Evolutionary conservation across 805 yeast species (phyloP).

Genomic region (Cyberlindnera petersonii): DNA sequence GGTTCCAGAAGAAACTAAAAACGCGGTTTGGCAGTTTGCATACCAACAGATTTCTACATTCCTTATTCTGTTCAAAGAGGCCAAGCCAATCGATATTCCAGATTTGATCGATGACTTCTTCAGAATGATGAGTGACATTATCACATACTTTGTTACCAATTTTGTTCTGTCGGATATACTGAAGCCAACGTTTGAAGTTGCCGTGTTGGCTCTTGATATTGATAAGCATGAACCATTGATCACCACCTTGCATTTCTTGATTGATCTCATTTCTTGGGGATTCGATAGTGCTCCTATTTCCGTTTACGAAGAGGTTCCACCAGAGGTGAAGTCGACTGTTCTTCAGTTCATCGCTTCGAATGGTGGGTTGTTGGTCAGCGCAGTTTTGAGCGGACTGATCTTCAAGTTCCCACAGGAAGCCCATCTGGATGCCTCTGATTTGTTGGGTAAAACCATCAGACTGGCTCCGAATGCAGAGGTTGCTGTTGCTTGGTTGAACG

Average conservation of each 20-base stretch:
- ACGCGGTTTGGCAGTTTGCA: constrained; percentile 71
- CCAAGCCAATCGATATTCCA: constrained; percentile 25
- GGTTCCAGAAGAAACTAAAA: constrained; percentile 43
- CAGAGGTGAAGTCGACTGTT: constrained; percentile 48
- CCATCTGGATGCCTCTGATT: constrained; percentile 69
- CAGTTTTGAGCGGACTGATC: constrained; percentile 62
- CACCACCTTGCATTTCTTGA: constrained; percentile 68
- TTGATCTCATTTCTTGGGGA: constrained; percentile 85
- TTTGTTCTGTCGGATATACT: constrained; percentile 45
- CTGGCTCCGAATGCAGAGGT: constrained; percentile 41
- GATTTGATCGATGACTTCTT: constrained; percentile 86
- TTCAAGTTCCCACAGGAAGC: constrained; percentile 68
- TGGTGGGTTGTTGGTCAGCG: constrained; percentile 52
- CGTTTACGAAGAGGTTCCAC: constrained; percentile 52
- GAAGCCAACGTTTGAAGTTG: constrained; percentile 52
- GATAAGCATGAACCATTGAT: constrained; percentile 70
- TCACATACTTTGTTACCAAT: constrained; percentile 67
- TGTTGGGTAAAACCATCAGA: constrained; percentile 59
- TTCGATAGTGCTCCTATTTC: constrained; percentile 77
- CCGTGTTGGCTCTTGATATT: constrained; percentile 49
- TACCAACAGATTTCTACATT: constrained; percentile 60
- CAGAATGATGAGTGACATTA: constrained; percentile 70
- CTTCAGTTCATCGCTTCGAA: constrained; percentile 44
- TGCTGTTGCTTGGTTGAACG: constrained; percentile 53
- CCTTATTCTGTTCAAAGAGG: constrained; percentile 38